Evolutionary conservation across 1,139 yeast genomes (phyloP), one percentile per base, ranked within the genome.

Genomic region (Debaryomyces udenii): DNA sequence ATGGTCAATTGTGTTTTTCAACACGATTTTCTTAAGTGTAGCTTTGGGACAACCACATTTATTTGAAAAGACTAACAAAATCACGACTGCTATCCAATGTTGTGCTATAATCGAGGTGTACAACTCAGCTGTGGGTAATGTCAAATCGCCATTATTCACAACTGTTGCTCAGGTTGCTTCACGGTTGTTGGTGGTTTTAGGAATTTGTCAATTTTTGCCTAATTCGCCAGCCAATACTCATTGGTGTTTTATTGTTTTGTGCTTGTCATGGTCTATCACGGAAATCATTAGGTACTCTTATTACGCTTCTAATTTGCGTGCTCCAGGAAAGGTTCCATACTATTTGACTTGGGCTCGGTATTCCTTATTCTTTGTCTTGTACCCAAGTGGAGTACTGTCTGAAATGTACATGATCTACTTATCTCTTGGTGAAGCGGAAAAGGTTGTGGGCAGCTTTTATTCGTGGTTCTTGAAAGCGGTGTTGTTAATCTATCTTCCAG

Each of bases 311-410:
- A 84, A 83, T 56, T 70, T 88, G 47, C 64, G 65, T 45, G 73
- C 70, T 18, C 70, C 74, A 4, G 80, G 78, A 1, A 62, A 72
- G 1, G 86, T 90, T 13, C 89, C 94, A 7, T 59, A 63, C 37
- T 60, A 76, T 59, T 71, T 93, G 50, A 78, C 83, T 20, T 80
- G 85, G 77, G 68, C 89, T 52, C 78, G 99, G 58, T 93, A 91
- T 70, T 85, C 87, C 47, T 72, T 91, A 22, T 93, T 93, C 64
- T 78, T 79, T 53, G 79, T 89, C 2, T 73, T 93, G 53, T 93
- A 93, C 57, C 99, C 99, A 17, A 65, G 87, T 27, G 99, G 99
- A 4, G 97, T 93, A 13, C 80, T 86, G 3, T 82, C 94, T 46
- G 99, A 93, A 61, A 74, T 88, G 49, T 57, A 73, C 39, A 80